Base-by-base conservation (phyloP, 257 asterid genomes). In the Solanum chmielewskii region DNA sequence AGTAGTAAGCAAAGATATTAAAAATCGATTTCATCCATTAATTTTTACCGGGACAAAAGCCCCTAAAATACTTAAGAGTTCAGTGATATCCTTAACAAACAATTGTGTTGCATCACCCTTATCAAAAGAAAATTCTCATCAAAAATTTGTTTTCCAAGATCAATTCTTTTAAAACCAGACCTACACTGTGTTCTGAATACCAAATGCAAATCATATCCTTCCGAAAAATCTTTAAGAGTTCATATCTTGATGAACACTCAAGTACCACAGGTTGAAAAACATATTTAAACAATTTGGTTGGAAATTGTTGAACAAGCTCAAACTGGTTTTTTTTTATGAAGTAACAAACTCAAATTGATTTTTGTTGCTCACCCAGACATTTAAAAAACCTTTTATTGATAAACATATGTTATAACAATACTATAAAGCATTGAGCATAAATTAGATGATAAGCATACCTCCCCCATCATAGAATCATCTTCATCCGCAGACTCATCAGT, bases 401-500 rank as follows among this genome's bases (percentile, higher is more conserved):
- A 80, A 47, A 47, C 68, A 18, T 15, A 11, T 18, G 35, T 27
- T 45, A 78, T 47, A 15, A 45, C 42, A 7, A 42, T 25, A 44
- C 39, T 44, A 41, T 25, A 77, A 77, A 25, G 62, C 64, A 44
- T 14, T 25, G n/a, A 77, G n/a, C 39, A 29, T 80, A 49, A 16
- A 80, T 27, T 15, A 47, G 85, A 29, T 9, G 85, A 47, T 4
- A 47, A 16, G 8, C n/a, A 31, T 85, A 71, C 68, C 83, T 85
- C 83, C 44, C 37, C 83, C 66, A 21, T 62, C 56, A 44, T 60
- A 23, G 80, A 29, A 86, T 71, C 85, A n/a, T 71, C 85, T 35
- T 73, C 89, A 35, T 88, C 89, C 18, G 16, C 87, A 39, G 81
- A 62, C 16, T 84, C 87, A 56, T 84, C 86, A 62, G 20, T 49